Conservation (phyloP, 176 grass and related monocot species). For the Carex myosuroides region DNA sequence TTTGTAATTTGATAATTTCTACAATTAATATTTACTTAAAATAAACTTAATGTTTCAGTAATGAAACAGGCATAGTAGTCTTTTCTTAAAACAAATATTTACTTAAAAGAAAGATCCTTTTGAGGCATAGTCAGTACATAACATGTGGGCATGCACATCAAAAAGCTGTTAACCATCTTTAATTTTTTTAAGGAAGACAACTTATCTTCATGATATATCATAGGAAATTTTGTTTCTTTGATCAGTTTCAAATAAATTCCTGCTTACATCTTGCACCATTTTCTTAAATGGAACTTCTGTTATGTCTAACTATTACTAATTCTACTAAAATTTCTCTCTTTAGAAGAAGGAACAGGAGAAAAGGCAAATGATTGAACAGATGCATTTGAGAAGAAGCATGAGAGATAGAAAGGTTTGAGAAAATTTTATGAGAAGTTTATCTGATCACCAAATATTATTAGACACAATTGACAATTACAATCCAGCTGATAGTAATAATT, state of each 20-base stretch:
- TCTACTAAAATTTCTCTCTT: not conserved
- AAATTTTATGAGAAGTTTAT: not conserved
- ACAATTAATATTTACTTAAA: not conserved
- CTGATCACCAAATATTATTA: not conserved
- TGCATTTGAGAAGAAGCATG: slow-evolving; percentile 14
- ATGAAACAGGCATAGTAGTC: too few relatives aligned
- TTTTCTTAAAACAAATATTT: not conserved
- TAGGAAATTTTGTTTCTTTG: not conserved
- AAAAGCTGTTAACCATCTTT: not conserved
- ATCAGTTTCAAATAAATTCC: not conserved
- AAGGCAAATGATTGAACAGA: not conserved
- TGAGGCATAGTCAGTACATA: not conserved
- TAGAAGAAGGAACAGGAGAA: slow-evolving; percentile 20
- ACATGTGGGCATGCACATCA: not conserved
- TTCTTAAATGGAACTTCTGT: not conserved
- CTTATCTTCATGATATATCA: not conserved
- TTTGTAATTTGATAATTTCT: not conserved
- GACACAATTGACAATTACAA: not conserved
- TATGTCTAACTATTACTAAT: not conserved
- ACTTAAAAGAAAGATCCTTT: not conserved
- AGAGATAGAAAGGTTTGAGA: slow-evolving; percentile 16
- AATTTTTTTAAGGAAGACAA: not conserved
- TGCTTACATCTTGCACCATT: not conserved
- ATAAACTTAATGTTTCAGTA: too few relatives aligned
- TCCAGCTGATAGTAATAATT: not conserved